Percentiles rank a stretch among this genome's conserved stretches.
phyloP scores from a whole-genome alignment of 1,284 basidiomycete species.

The Ganoderma sp. region DNA sequence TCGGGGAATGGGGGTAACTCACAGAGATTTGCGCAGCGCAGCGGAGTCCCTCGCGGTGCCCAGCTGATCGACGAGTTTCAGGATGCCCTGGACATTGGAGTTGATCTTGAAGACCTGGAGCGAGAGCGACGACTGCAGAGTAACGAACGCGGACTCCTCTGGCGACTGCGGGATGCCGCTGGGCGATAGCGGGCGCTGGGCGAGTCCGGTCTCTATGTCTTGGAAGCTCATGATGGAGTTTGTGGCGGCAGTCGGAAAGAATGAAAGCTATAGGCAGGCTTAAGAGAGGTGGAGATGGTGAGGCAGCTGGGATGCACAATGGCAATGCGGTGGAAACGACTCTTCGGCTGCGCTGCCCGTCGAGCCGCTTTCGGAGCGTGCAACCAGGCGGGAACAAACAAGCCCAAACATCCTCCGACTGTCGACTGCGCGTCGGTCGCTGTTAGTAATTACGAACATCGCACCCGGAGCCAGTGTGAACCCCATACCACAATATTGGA shows the following conservation, averaged over 20 bases:
- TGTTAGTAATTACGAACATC: background rate
- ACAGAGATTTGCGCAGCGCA: constrained; percentile 80
- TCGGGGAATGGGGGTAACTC: constrained; percentile 43
- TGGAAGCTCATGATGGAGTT: constrained; percentile 70
- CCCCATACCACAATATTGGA: background rate
- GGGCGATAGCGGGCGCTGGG: constrained; percentile 51
- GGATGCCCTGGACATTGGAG: constrained; percentile 93
- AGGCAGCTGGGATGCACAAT: background rate
- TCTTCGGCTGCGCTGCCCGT: background rate
- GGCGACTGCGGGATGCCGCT: constrained; percentile 55
- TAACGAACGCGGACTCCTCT: constrained; percentile 77
- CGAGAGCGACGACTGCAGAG: constrained; percentile 85
- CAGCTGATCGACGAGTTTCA: constrained; percentile 91
- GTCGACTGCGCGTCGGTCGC: background rate
- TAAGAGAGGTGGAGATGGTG: background rate
- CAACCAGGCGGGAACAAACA: background rate
- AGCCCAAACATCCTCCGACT: background rate
- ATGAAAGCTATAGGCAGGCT: background rate
- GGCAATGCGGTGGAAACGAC: background rate
- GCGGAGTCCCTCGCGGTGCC: constrained; percentile 82
- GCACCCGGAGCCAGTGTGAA: too few relatives aligned
- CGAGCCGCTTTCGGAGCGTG: background rate
- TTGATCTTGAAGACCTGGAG: constrained; percentile 99
- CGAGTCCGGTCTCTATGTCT: constrained; percentile 73
- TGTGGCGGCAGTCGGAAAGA: background rate